Base-by-base conservation (phyloP, 805 yeast species). In the Metschnikowia shivogae region DNA sequence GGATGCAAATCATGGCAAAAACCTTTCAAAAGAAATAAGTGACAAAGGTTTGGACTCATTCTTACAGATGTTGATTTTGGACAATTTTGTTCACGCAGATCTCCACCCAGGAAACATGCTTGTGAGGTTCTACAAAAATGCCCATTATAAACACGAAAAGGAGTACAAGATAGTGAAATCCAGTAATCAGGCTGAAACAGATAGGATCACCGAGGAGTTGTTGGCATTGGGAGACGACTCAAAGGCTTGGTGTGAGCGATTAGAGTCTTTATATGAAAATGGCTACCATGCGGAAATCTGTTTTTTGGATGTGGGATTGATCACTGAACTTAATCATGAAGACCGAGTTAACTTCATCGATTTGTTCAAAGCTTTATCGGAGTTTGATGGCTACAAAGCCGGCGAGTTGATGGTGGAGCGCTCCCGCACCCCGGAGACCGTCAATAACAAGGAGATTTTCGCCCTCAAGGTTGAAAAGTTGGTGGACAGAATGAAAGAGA, bases 361-460 rank as follows among this genome's bases (percentile, higher is more conserved):
- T 36, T 72, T 93, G 45, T 93, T 93, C 72, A 84, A 85, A 55
- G 86, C 97, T 0, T 69, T 93, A 29, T 86, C 96, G 2, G 85
- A 82, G 50, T 93, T 93, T 65, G 96, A 93, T 63, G 99, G 99
- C 0, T 89, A 86, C 61, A 76, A 74, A 48, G 98, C 97, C 0
- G 99, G 99, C 9, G 95, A 89, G 60, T 72, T 93, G 45, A 92
- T 93, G 97, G 82, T 90, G 48, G 97, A 89, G 66, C 71, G 98
- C 47, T 90, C 97, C 3, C 75, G 93, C 48, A 89, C 98, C 0
- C 99, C 99, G 0, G 95, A 88, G 39, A 86, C 96, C 0, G 98
- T 88, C 1, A 72, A 89, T 5, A 81, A 92, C 56, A 78, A 78
- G 46, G 97, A 92, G 46, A 72, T 87, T 10, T 93, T 93, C 67